Conservation (phyloP, 495 filamentous ascomycete species). For the Xylaria palmicola region DNA sequence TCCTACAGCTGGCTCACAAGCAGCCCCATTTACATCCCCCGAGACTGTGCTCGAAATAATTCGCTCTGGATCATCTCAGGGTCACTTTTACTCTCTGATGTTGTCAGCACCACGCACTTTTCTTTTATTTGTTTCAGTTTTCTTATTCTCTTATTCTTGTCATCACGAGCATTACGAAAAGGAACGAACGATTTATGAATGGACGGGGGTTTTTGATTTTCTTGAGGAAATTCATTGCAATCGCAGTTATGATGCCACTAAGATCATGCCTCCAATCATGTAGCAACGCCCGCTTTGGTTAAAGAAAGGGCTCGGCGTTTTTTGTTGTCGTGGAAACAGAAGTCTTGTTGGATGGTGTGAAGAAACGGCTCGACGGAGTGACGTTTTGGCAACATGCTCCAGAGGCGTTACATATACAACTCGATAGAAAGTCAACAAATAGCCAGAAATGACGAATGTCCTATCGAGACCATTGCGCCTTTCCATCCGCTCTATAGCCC, state of each 20-base stretch:
- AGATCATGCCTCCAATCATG: constrained; percentile 19
- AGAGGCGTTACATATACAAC: constrained; percentile 14
- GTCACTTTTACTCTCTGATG: constrained; percentile 2
- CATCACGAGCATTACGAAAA: constrained; percentile 29
- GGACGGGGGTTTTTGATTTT: constrained; percentile 18
- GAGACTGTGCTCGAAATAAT: constrained; percentile 22
- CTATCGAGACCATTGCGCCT: background rate
- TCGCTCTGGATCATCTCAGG: constrained; percentile 8
- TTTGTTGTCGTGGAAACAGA: constrained; percentile 26
- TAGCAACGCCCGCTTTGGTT: constrained; percentile 14
- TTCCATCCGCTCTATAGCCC: background rate
- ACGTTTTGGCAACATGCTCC: constrained; percentile 8
- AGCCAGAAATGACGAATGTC: background rate
- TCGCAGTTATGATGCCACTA: constrained; percentile 6
- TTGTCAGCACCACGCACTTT: constrained; percentile 6
- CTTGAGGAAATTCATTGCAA: constrained; percentile 3
- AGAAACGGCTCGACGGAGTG: constrained; percentile 11
- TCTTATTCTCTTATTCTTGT: constrained; percentile 21
- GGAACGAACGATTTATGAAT: constrained; percentile 31
- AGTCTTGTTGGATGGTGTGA: constrained; percentile 26
- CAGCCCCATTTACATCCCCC: constrained; percentile 9
- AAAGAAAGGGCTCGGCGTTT: constrained; percentile 33
- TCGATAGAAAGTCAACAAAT: constrained; percentile 20
- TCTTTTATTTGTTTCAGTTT: constrained; percentile 11
- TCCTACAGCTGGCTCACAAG: constrained; percentile 9